These are phyloP conservation scores for Yarrowia sp. DNA, from an alignment of 805 yeast genomes.

Conservation along the genomic window DNA sequence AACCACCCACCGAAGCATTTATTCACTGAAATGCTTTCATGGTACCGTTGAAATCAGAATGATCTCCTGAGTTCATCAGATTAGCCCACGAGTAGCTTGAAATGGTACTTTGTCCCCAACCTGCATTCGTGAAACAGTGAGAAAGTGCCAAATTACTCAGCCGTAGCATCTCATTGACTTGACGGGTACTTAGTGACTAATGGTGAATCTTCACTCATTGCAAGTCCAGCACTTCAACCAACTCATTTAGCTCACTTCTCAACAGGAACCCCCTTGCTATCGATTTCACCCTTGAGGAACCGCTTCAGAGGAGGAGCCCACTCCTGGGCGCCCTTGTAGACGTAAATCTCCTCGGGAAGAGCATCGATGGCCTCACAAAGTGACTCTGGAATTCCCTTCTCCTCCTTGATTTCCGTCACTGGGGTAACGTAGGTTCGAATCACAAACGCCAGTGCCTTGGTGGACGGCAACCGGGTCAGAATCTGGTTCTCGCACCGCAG, in stretches of 20 bases:
- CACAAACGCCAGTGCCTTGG: conserved; percentile 58
- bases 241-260: neutral
- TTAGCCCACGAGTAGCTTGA: too few relatives aligned
- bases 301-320: conserved; percentile 71
- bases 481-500: conserved; percentile 67
- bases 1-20: too few relatives aligned
- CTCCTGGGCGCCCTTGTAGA: conserved; percentile 66
- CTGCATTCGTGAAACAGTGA: too few relatives aligned
- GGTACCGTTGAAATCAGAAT: too few relatives aligned
- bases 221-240: too few relatives aligned
- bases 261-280: neutral
- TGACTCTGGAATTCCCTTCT: conserved; percentile 56
- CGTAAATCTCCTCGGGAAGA: conserved; percentile 63
- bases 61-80: too few relatives aligned
- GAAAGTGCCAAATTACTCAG: too few relatives aligned
- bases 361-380: conserved; percentile 69
- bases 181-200: too few relatives aligned
- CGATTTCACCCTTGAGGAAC: conserved; percentile 5
- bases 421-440: conserved; percentile 67
- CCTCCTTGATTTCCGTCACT: conserved; percentile 55
- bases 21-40: too few relatives aligned
- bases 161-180: too few relatives aligned
- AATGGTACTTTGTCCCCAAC: too few relatives aligned
- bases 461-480: conserved; percentile 59
- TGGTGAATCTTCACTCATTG: too few relatives aligned